phyloP scores from a whole-genome alignment of 495 filamentous ascomycete genomes.

The Penicillium soppii region DNA sequence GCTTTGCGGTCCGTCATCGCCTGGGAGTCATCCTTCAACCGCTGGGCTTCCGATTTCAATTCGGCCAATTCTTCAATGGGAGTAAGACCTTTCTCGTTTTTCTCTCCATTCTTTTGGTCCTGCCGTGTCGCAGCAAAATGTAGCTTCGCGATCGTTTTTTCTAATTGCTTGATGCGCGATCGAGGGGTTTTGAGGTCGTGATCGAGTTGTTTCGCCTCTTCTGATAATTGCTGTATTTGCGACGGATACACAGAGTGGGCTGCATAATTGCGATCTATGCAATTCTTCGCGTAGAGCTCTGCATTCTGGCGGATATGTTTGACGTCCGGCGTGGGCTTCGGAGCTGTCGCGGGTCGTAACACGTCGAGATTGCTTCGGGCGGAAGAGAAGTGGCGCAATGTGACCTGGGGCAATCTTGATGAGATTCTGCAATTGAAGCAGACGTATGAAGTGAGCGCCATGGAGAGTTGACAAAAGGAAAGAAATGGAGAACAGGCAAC shows the following conservation, averaged over 20 bases:
- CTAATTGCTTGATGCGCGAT: conserved; percentile 40
- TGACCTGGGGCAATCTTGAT: conserved; percentile 4
- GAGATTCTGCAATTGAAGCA: conserved; percentile 39
- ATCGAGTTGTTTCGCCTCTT: conserved; percentile 57
- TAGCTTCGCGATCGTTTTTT: conserved; percentile 40
- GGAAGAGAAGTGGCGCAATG: conserved; percentile 30
- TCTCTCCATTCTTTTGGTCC: conserved; percentile 6
- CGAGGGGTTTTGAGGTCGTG: conserved; percentile 37
- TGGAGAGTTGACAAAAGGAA: conserved; percentile 14
- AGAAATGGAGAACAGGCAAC: conserved; percentile 6
- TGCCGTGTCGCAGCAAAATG: conserved; percentile 27
- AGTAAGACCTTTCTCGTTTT: not conserved
- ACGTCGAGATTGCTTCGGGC: conserved; percentile 25
- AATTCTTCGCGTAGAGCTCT: conserved; percentile 77
- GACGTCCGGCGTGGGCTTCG: conserved; percentile 75
- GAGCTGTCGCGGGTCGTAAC: conserved; percentile 67
- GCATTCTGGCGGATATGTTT: conserved; percentile 86
- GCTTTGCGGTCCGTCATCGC: conserved; percentile 60
- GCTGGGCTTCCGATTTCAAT: conserved; percentile 62
- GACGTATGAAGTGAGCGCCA: conserved; percentile 32
- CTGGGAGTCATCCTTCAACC: conserved; percentile 64
- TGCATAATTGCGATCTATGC: conserved; percentile 79
- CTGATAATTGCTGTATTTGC: conserved; percentile 67
- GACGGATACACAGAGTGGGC: conserved; percentile 62
- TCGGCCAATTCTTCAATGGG: conserved; percentile 19